Conservation (phyloP, 495 filamentous ascomycete species). For the Neohortaea acidophila region DNA sequence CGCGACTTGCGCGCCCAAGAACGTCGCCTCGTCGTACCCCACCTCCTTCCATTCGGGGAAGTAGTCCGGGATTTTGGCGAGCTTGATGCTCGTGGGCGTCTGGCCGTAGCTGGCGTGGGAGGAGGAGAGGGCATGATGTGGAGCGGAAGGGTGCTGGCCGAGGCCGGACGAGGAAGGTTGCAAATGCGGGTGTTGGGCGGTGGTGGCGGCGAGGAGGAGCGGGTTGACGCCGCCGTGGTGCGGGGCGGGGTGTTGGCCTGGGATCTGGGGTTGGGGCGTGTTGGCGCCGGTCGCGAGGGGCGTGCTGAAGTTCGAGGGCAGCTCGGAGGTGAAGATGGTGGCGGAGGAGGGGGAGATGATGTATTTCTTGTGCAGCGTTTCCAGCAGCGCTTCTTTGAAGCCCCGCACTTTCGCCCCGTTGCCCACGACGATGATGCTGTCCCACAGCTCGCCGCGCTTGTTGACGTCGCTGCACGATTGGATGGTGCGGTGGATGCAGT, state of each 20-base stretch:
- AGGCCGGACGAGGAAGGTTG: conserved; percentile 24
- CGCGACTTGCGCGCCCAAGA: conserved; percentile 66
- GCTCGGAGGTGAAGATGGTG: conserved; percentile 92
- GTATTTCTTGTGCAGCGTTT: conserved; percentile 64
- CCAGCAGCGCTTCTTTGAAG: conserved; percentile 74
- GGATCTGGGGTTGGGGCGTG: conserved; percentile 57
- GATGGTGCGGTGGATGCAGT: conserved; percentile 67
- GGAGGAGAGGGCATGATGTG: conserved; percentile 25
- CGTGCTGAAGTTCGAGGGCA: conserved; percentile 79
- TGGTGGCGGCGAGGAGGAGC: conserved; percentile 83
- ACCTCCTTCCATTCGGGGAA: conserved; percentile 88
- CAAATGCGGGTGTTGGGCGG: conserved; percentile 36
- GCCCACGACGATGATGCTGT: conserved; percentile 72
- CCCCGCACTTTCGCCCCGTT: conserved; percentile 71
- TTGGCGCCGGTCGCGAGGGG: conserved; percentile 81
- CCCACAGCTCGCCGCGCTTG: conserved; percentile 76
- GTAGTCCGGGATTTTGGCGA: conserved; percentile 65
- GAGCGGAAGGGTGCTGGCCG: conserved; percentile 27
- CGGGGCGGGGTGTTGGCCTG: conserved; percentile 24
- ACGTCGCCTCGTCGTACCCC: conserved; percentile 40
- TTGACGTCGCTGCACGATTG: conserved; percentile 61
- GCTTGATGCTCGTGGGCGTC: conserved; percentile 74
- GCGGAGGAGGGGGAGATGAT: conserved; percentile 77
- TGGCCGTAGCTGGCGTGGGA: conserved; percentile 69
- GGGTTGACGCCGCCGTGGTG: conserved; percentile 59